These are phyloP conservation scores for Fraxinus sp. DNA, from an alignment of 305 asterid genomes.

Conservation along the genomic window DNA sequence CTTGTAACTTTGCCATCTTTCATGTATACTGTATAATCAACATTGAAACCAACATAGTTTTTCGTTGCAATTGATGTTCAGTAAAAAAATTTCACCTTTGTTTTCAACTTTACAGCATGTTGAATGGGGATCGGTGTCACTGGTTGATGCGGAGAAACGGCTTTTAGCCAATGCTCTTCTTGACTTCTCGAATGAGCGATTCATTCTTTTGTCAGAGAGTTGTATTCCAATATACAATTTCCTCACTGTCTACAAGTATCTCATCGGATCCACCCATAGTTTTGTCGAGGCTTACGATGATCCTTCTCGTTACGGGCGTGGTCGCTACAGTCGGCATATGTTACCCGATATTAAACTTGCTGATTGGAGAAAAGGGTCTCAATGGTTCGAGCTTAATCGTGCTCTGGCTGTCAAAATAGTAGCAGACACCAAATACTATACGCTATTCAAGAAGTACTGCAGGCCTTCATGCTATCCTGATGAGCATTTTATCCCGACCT, in stretches of 20 bases:
- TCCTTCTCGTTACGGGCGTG: slow-evolving; percentile 93
- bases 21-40: neutral
- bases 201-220: slow-evolving; percentile 89
- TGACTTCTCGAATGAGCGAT: slow-evolving; percentile 92
- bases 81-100: slow-evolving; percentile 3
- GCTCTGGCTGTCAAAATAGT: slow-evolving; percentile 61
- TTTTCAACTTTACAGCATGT: slow-evolving; percentile 35
- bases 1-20: neutral
- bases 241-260: slow-evolving; percentile 68
- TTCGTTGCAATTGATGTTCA: neutral
- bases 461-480: slow-evolving; percentile 94
- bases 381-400: slow-evolving; percentile 95
- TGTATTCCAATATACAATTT: slow-evolving; percentile 82
- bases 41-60: neutral
- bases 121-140: slow-evolving; percentile 82
- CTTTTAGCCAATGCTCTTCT: slow-evolving; percentile 91
- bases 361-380: slow-evolving; percentile 97
- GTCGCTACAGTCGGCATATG: slow-evolving; percentile 89
- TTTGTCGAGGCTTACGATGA: slow-evolving; percentile 78
- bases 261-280: slow-evolving; percentile 60
- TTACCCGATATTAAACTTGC: slow-evolving; percentile 54
- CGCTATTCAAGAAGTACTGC: slow-evolving; percentile 65
- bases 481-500: slow-evolving; percentile 92
- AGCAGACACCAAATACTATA: slow-evolving; percentile 69
- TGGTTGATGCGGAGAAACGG: slow-evolving; percentile 88